A percentile compares a stretch with the other conserved stretches of the same genome.
These are phyloP conservation scores for Diutina rugosa DNA, from an alignment of 1,139 yeast species.

Conservation along the genomic window DNA sequence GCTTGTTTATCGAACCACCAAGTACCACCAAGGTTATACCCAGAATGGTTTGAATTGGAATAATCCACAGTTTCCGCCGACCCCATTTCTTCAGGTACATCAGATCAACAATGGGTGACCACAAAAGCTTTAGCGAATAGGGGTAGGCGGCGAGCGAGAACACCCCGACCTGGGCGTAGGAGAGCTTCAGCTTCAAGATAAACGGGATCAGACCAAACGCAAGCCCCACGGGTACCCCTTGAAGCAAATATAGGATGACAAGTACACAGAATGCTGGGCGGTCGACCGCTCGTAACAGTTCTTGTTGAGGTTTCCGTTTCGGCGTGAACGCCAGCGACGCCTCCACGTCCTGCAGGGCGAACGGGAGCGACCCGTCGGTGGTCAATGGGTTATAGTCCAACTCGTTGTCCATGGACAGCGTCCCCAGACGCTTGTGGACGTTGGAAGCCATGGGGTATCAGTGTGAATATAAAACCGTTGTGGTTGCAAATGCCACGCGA, in stretches of 20 bases:
- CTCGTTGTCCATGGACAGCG: background rate
- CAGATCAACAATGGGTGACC: slow-evolving; percentile 97
- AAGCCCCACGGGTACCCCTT: slow-evolving; percentile 92
- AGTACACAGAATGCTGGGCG: slow-evolving; percentile 49
- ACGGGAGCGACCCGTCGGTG: background rate
- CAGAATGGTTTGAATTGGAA: slow-evolving; percentile 76
- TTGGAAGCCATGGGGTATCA: background rate
- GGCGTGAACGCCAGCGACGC: background rate
- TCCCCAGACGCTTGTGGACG: background rate
- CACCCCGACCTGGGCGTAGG: slow-evolving; percentile 85
- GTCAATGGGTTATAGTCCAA: background rate
- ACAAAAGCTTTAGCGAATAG: slow-evolving; percentile 75
- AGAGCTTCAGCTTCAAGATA: slow-evolving; percentile 62
- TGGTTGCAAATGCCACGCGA: slow-evolving; percentile 1
- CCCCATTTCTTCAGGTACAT: slow-evolving; percentile 58
- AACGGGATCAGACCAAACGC: slow-evolving; percentile 97
- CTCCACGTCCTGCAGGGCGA: background rate
- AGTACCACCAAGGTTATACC: slow-evolving; percentile 54
- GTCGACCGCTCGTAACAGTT: background rate
- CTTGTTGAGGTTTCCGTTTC: background rate
- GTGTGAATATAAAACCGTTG: background rate
- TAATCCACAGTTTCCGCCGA: slow-evolving; percentile 85
- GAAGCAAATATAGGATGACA: slow-evolving; percentile 64
- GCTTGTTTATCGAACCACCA: slow-evolving; percentile 44
- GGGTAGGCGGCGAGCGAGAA: slow-evolving; percentile 93